Evolutionary conservation across 192 early-diverging fungal genomes (phyloP).

Genomic region (Oehlia diaphana): DNA sequence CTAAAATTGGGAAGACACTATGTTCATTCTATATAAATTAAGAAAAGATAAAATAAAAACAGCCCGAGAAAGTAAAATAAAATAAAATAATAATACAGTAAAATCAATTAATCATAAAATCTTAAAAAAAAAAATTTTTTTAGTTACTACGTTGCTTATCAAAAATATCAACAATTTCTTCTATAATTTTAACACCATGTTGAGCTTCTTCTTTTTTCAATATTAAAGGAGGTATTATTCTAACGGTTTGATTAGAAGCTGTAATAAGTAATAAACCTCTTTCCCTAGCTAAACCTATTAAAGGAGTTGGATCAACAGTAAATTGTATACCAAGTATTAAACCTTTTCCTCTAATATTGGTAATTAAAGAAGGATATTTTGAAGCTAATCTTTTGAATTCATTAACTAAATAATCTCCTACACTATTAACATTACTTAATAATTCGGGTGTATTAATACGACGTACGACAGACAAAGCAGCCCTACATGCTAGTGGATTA

Average conservation of each 20-base stretch:
- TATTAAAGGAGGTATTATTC: conserved; percentile 89
- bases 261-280: conserved; percentile 86
- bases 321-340: conserved; percentile 89
- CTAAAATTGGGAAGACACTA: too few relatives aligned
- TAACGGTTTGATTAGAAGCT: conserved; percentile 86
- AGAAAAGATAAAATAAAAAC: neutral
- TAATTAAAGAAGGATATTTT: conserved; percentile 54
- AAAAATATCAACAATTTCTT: conserved; percentile 54
- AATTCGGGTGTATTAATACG: conserved; percentile 73
- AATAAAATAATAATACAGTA: neutral
- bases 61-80: neutral
- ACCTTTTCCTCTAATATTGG: conserved; percentile 82
- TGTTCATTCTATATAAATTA: neutral
- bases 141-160: conserved; percentile 4
- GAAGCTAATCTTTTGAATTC: conserved; percentile 47
- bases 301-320: conserved; percentile 58
- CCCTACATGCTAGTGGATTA: conserved; percentile 86
- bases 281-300: conserved; percentile 76
- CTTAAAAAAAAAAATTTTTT: neutral
- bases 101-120: neutral
- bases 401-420: conserved; percentile 63
- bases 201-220: conserved; percentile 76
- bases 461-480: conserved; percentile 71
- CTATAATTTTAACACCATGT: conserved; percentile 71
- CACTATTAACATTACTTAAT: conserved; percentile 65